Conservation (phyloP, 768 basidiomycete species). For the Mycena leptocephala region DNA sequence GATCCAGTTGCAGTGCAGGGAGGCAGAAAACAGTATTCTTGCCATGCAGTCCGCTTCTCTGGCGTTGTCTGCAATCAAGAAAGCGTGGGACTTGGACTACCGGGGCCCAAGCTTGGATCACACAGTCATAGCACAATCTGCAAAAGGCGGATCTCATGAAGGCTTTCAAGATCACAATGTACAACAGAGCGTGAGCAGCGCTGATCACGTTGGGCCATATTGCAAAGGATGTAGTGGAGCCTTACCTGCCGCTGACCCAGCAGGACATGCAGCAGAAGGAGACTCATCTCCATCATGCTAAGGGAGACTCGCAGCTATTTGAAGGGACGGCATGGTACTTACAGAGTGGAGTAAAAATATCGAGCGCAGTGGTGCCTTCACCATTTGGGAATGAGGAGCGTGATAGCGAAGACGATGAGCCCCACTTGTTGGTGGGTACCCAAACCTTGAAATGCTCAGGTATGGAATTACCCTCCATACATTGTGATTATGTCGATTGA, state of each 20-base stretch:
- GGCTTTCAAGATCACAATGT: slow-evolving; percentile 17
- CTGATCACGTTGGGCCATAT: slow-evolving; percentile 18
- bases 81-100: slow-evolving; percentile 13
- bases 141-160: slow-evolving; percentile 27
- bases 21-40: slow-evolving; percentile 17
- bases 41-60: slow-evolving; percentile 1
- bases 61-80: slow-evolving; percentile 26
- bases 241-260: slow-evolving; percentile 7
- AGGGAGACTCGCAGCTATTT: slow-evolving; percentile 28
- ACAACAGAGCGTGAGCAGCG: slow-evolving; percentile 1
- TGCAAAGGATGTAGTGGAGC: background rate
- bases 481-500: background rate
- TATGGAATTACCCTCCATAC: background rate
- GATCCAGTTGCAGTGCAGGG: slow-evolving; percentile 11
- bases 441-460: slow-evolving; percentile 19
- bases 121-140: slow-evolving; percentile 17
- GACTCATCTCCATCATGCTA: slow-evolving; percentile 3
- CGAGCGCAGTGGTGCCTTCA: background rate
- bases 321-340: slow-evolving; percentile 31
- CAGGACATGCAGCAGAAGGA: slow-evolving; percentile 27
- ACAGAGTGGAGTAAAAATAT: slow-evolving; percentile 14
- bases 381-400: background rate
- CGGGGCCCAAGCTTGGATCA: slow-evolving; percentile 22
- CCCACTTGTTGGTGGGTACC: slow-evolving; percentile 14
- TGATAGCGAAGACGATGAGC: background rate